Percentiles rank a stretch among this genome's conserved stretches.
Conservation (phyloP, 768 basidiomycete species). For the Dacryopinax spathularia region DNA sequence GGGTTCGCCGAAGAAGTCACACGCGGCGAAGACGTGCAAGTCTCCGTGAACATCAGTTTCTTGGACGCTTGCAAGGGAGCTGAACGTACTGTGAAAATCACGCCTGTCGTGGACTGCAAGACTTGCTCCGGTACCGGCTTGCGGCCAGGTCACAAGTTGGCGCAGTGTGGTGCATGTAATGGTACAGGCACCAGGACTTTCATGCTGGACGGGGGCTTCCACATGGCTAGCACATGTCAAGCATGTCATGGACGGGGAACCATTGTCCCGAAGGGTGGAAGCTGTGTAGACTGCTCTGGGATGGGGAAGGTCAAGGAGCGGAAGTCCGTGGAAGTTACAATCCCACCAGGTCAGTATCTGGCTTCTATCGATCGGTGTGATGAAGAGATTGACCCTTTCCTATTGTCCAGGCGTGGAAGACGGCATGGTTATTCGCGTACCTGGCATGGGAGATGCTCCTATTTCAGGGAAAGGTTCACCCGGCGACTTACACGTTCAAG, state of each 20-base stretch:
- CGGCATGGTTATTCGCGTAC: conserved; percentile 77
- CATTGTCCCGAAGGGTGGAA: conserved; percentile 57
- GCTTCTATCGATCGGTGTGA: not conserved
- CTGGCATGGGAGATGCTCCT: conserved; percentile 71
- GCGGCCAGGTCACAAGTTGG: conserved; percentile 70
- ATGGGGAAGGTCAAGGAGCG: conserved; percentile 74
- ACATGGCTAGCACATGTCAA: conserved; percentile 85
- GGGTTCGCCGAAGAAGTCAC: conserved; percentile 29
- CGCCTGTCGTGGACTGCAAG: conserved; percentile 68
- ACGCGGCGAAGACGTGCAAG: conserved; percentile 72
- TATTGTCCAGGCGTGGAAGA: conserved; percentile 66
- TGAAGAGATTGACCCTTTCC: not conserved
- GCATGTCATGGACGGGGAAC: conserved; percentile 70
- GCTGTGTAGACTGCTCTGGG: conserved; percentile 71
- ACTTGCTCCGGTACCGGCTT: conserved; percentile 79
- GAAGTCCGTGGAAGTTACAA: conserved; percentile 62
- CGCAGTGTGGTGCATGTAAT: conserved; percentile 63
- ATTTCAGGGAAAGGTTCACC: conserved; percentile 58
- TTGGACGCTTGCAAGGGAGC: conserved; percentile 92
- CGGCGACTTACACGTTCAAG: conserved; percentile 78
- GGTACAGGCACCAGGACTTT: conserved; percentile 83
- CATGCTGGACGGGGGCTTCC: conserved; percentile 85
- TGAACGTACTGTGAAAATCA: conserved; percentile 55
- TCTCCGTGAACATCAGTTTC: conserved; percentile 61
- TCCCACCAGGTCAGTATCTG: conserved; percentile 60